Base-by-base conservation (phyloP, 2,329 filamentous ascomycete species). In the Penicillium thymicola region DNA sequence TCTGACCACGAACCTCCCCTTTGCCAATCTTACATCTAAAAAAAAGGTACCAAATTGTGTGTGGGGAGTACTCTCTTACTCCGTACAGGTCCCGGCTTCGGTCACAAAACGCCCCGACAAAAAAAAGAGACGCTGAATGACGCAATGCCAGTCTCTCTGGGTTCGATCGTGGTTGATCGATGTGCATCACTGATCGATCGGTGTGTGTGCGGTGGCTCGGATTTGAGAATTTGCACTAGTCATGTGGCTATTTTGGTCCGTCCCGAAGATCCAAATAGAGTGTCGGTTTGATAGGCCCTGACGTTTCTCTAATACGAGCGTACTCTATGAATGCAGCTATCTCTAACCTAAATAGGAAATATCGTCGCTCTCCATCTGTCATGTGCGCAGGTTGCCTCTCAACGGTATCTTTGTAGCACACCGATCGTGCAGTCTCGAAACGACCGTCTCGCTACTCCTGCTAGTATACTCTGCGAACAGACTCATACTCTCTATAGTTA, bases 191-290 rank as follows among this genome's bases (percentile, higher is more conserved):
- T 66, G 63, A 59, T 53, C 59, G 61, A 66, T 66, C 64, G 58
- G 58, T 41, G 49, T 36, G 11, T 36, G 11, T 43, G 42, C 51
- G 42, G 51, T 51, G 27, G 18, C n/a, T 49, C 51, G 54, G 53
- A 25, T 59, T 25, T 30, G 13, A 32, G n/a, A 46, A 54, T 44
- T 36, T 55, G 51, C 57, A 36, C 49, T 51, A 54, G 60, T 52
- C 51, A 37, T 49, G 32, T 57, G 47, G 44, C 40, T 42, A 51
- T 43, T 38, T 45, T 51, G 4, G 40, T 47, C 49, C 27, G 54
- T 58, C 63, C 63, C 60, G 62, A 63, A 42, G 59, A 62, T 59
- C 51, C 59, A 64, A 60, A 58, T 66, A 61, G 55, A 64, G 63
- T 63, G 54, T 27, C 43, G 38, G 44, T 51, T 42, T 45, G 51